Base-by-base conservation (phyloP, 2,329 filamentous ascomycete species). In the Hypoxylon sp. region DNA sequence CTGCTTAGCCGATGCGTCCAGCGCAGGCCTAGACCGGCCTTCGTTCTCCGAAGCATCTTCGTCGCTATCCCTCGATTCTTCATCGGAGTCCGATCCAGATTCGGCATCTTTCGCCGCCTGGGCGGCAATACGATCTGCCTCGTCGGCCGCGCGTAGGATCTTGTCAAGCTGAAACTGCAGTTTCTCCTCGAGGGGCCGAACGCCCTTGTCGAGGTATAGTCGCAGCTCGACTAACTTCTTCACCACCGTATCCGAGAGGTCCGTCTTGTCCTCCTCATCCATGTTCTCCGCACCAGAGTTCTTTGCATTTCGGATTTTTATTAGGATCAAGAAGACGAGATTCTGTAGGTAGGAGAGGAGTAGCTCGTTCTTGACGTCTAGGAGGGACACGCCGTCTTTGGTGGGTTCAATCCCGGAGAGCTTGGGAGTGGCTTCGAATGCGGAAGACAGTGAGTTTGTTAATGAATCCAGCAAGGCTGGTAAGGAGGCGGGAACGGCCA, bases 321-420 rank as follows among this genome's bases (percentile, higher is more conserved):
- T 80, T 1, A 97, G 82, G 45, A 97, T 91, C 40, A 97, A 82
- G 72, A 97, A 97, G 45, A 96, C 92, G 3, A 98, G 87, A 74
- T 97, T 96, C 74, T 99, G 95, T 0, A 99, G 84, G 79, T 99
- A 99, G 3, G 95, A 95, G 38, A 99, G 89, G 16, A 99, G 89
- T n/a, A 99, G 85, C 77, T 99, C 96, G 80, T 96, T 98, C 82
- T 99, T 99, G 69, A 93, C 89, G 76, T 98, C 93, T 74, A 99
- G 89, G 0, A 99, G 88, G 0, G 96, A 97, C 62, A 99, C 96
- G 75, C 96, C 95, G 73, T 97, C 89, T 69, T 90, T 85, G 1
- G 92, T 90, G n/a, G 92, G 87, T 50, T 91, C 82, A 64, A 96
- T 86, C 12, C 83, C 78, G n/a, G 84, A 77, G 16, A 88, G 77